These are phyloP conservation scores for Phytophthora pisi DNA, from an alignment of 352 stramenopile genomes.

Conservation along the genomic window DNA sequence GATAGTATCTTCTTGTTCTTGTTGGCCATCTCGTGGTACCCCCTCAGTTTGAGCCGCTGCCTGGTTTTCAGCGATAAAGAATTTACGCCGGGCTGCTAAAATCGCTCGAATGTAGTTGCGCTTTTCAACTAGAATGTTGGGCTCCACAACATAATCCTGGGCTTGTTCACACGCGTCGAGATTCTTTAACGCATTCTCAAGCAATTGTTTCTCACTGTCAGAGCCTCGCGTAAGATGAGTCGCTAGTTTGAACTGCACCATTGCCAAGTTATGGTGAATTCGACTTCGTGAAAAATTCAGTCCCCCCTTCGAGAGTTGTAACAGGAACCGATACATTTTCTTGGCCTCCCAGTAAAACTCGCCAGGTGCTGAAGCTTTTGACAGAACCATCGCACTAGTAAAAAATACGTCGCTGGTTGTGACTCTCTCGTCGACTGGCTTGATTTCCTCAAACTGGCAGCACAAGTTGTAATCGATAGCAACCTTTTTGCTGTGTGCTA, in stretches of 20 bases:
- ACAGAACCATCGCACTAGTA: constrained; percentile 32
- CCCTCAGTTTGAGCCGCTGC: constrained; percentile 1
- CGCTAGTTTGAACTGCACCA: constrained; percentile 63
- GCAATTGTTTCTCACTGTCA: constrained; percentile 54
- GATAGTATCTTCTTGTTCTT: constrained; percentile 41
- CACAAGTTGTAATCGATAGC: constrained; percentile 59
- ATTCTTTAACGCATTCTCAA: constrained; percentile 50
- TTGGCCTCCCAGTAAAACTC: constrained; percentile 70
- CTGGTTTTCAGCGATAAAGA: constrained; percentile 55
- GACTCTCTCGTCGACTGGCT: constrained; percentile 21
- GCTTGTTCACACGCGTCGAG: constrained; percentile 30
- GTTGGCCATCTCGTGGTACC: constrained; percentile 9
- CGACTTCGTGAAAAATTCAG: constrained; percentile 26
- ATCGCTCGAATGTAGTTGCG: constrained; percentile 56
- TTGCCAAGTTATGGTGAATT: constrained; percentile 44
- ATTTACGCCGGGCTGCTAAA: constrained; percentile 50
- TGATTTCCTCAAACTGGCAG: constrained; percentile 51
- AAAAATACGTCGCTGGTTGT: constrained; percentile 19
- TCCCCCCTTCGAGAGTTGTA: constrained; percentile 24
- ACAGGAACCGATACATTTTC: constrained; percentile 54
- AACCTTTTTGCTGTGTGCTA: constrained; percentile 47
- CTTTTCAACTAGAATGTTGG: constrained; percentile 10
- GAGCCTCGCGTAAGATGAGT: constrained; percentile 57
- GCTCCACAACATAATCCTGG: constrained; percentile 7
- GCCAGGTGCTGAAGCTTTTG: constrained; percentile 44